These are phyloP conservation scores for Taiozyma sp. DNA, from an alignment of 1,139 yeast species.

Conservation along the genomic window DNA sequence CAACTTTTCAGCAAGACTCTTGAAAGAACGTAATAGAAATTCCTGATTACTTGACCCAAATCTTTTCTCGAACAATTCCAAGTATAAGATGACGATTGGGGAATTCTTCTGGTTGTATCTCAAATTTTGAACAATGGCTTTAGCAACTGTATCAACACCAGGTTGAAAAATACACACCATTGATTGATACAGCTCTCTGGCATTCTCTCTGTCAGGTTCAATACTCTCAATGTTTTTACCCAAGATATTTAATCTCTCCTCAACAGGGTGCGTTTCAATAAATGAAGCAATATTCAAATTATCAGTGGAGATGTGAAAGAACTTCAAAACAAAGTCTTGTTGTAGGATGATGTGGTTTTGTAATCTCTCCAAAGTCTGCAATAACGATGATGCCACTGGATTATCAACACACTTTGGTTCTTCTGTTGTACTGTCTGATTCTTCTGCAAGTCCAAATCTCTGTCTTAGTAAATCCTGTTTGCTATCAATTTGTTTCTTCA, in stretches of 20 bases:
- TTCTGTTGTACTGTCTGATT: background rate
- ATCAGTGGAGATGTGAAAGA: constrained; percentile 61
- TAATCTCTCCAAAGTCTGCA: constrained; percentile 29
- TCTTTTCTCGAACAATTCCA: constrained; percentile 34
- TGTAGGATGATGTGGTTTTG: constrained; percentile 46
- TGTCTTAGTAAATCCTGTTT: constrained; percentile 17
- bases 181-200: constrained; percentile 47
- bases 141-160: constrained; percentile 39
- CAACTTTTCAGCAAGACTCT: constrained; percentile 48
- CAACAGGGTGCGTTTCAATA: constrained; percentile 29
- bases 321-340: constrained; percentile 58
- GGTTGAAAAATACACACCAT: constrained; percentile 56
- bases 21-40: constrained; percentile 50
- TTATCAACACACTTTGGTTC: background rate
- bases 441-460: constrained; percentile 18
- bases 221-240: constrained; percentile 28
- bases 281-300: constrained; percentile 44
- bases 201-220: constrained; percentile 49
- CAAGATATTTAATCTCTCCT: constrained; percentile 10
- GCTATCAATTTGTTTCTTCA: constrained; percentile 3
- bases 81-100: constrained; percentile 37
- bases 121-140: constrained; percentile 29
- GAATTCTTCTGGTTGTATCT: constrained; percentile 35
- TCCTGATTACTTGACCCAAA: constrained; percentile 61
- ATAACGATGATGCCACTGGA: constrained; percentile 2